These are phyloP conservation scores for Artemisia princeps DNA, from an alignment of 140 eudicot genomes.

Conservation along the genomic window DNA sequence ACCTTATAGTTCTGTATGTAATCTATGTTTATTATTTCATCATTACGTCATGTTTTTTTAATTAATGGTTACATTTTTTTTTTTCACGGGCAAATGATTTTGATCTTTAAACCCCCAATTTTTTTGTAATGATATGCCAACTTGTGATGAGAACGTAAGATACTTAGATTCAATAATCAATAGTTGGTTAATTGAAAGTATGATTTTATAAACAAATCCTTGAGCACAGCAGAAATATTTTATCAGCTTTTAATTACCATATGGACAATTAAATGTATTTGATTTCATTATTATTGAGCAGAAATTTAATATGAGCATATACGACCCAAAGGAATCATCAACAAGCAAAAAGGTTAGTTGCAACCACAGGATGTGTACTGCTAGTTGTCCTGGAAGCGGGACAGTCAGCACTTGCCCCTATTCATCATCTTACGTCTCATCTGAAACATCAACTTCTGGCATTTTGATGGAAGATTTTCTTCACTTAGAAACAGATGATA, in stretches of 20 bases:
- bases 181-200: too few species aligned
- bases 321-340: slow-evolving; percentile 57
- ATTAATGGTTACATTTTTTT: too few species aligned
- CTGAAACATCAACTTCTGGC: slow-evolving; percentile 91
- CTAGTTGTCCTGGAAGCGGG: slow-evolving; percentile 40
- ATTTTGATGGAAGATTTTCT: slow-evolving; percentile 78
- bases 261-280: not conserved
- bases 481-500: slow-evolving; percentile 58
- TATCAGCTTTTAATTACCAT: not conserved
- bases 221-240: not conserved
- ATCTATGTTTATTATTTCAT: slow-evolving; percentile 2
- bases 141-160: too few species aligned
- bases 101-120: too few species aligned
- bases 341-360: slow-evolving; percentile 75
- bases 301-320: slow-evolving; percentile 84
- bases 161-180: too few species aligned
- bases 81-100: too few species aligned
- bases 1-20: slow-evolving; percentile 55
- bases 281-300: slow-evolving; percentile 14
- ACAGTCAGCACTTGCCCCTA: slow-evolving; percentile 57
- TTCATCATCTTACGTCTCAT: slow-evolving; percentile 71
- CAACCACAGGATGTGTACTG: slow-evolving; percentile 52
- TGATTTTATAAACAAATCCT: too few species aligned
- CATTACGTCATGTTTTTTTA: too few species aligned
- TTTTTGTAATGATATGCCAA: too few species aligned